Conservation (phyloP, 2,329 filamentous ascomycete species). For the Grosmannia serpens region DNA sequence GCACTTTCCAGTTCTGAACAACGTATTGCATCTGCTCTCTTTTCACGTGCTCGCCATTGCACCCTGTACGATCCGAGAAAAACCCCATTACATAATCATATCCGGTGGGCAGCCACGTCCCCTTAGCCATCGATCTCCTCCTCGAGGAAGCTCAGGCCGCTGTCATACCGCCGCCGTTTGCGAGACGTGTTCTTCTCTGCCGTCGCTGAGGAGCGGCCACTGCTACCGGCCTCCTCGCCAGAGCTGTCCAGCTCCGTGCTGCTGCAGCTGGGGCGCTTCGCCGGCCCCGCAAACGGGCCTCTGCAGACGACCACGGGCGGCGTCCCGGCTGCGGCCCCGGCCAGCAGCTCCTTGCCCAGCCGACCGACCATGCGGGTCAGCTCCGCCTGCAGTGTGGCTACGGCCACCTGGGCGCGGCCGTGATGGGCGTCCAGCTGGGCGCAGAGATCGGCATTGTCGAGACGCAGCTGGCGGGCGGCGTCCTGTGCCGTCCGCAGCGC, state of each 20-base stretch:
- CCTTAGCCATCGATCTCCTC: slow-evolving; percentile 20
- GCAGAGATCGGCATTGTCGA: slow-evolving; percentile 31
- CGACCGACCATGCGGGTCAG: slow-evolving; percentile 35
- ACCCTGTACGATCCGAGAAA: neutral
- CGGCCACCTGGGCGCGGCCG: slow-evolving; percentile 28
- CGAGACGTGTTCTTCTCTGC: neutral
- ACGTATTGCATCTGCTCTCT: too few relatives aligned
- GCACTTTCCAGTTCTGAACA: neutral
- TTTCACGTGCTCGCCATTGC: neutral
- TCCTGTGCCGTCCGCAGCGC: slow-evolving; percentile 35
- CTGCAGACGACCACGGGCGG: neutral
- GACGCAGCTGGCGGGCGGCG: slow-evolving; percentile 30
- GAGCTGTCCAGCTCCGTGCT: too few relatives aligned
- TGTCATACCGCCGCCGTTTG: slow-evolving; percentile 40
- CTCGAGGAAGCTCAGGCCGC: slow-evolving; percentile 42
- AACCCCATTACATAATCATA: neutral
- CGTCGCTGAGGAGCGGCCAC: neutral
- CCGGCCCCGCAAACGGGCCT: slow-evolving; percentile 7
- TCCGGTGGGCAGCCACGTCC: neutral
- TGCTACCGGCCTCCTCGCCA: too few relatives aligned
- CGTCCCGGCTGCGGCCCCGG: neutral
- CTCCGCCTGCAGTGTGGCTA: slow-evolving; percentile 40
- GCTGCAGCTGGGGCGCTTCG: slow-evolving; percentile 4
- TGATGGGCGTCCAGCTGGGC: slow-evolving; percentile 25
- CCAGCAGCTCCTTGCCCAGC: slow-evolving; percentile 34